Evolutionary conservation across 352 stramenopile species (phyloP), one percentile per base, ranked within the genome.

Genomic region (Phytophthora litchii): DNA sequence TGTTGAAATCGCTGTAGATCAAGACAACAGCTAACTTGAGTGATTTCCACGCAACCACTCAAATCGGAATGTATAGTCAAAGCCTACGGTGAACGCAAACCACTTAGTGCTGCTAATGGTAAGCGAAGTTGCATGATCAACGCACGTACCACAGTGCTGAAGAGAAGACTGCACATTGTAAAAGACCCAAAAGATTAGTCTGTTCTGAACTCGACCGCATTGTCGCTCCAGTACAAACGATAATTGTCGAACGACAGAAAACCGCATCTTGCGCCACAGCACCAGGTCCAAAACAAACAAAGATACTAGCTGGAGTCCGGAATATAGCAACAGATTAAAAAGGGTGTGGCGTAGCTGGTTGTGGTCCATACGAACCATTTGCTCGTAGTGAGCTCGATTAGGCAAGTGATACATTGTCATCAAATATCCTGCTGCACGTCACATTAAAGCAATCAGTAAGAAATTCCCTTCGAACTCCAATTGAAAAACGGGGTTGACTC

Each of bases 171-270:
- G 68, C 4, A 74, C 40, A 3, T 61, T 58, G 41, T 68, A 75
- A 10, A 66, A 53, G 3, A 84, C 54, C 58, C 67, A 83, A 45
- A 74, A 64, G 27, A 72, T 23, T 5, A 81, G 19, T 37, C 65
- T 70, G 40, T 32, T 27, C 25, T 78, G 75, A 1, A 79, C 46
- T 17, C 64, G 34, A 16, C 23, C 47, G 35, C 34, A 58, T n/a
- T 81, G 62, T 3, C 42, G 61, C 21, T 64, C 43, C 10, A 85
- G 41, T 7, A 82, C 66, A 45, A 85, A 80, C n/a, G 60, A 59
- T 8, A 85, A 42, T 19, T 78, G 66, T 0, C 41, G 40, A 8
- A 76, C 11, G 10, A 59, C 34, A 0, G 64, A 70, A 32, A 85
- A 27, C 11, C 19, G 40, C 6, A 80, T 58, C 19, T 60, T 67